Evolutionary conservation across 148 eudicot genomes (phyloP), one percentile per base, ranked within the genome.

Genomic region (Tetragonia tetragonoides): DNA sequence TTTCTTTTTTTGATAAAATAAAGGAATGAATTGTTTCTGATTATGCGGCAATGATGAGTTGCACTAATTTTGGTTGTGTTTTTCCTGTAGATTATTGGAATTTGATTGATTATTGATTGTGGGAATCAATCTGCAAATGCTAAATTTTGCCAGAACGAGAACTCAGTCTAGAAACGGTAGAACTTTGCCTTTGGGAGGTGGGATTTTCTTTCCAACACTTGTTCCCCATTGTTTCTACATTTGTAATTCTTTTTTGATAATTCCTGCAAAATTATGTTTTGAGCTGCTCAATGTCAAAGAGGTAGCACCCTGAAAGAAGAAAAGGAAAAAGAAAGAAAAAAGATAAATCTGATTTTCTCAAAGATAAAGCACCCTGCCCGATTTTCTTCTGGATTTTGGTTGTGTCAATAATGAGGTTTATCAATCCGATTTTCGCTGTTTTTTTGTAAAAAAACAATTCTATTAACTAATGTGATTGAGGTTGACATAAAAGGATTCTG

Each of bases 181-280:
- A 68, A 59, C 83, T 68, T 70, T 80, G 49, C 78, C 83, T 34
- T 49, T 80, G n/a, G 70, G 65, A 68, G 83, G 83, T 79, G 37
- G 34, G 78, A 49, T 75, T 75, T 24, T 75, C 74, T 34, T 57
- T 44, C 4, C 54, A 42, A 47, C 44, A n/a, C n/a, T 10, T 51
- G 56, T 11, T 51, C 56, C 56, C 42, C 44, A 23, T 47, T 18
- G 38, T 47, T 23, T 20, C n/a, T 1, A 28, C 14, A 3, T 68
- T 17, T 40, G 47, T 23, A 14, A 10, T 68, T 42, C 17, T n/a
- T 46, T 46, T 16, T 69, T 10, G 28, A 34, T 4, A n/a, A 7
- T 51, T 6, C 3, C 11, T 57, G 38, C 14, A 28, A 11, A 41
- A 3, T 18, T 42, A 66, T 42, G 14, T 38, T 38, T 3, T 28